A percentile compares a stretch with the other conserved stretches of the same genome.
These are phyloP conservation scores for Diaporthe humulicola DNA, from an alignment of 2,329 filamentous ascomycete genomes.

Conservation along the genomic window DNA sequence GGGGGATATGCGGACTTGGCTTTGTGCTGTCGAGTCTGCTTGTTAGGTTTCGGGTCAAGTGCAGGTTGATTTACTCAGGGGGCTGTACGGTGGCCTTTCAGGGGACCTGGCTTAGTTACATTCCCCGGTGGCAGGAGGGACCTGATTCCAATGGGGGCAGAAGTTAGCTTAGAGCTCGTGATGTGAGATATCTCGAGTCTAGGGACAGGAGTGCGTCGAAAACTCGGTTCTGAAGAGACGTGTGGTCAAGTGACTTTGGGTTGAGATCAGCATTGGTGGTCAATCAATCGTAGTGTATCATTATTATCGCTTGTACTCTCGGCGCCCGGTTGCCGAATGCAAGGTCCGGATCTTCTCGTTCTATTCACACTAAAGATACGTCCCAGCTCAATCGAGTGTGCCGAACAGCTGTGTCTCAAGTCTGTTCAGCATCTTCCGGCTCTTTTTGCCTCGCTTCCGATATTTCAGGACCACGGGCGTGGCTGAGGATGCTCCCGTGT, in stretches of 20 bases:
- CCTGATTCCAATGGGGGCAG: too few species aligned
- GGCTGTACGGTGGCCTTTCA: too few species aligned
- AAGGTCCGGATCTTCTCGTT: background rate
- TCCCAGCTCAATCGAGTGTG: constrained; percentile 25
- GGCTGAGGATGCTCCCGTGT: background rate
- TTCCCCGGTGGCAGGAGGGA: too few species aligned
- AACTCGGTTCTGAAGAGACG: too few species aligned
- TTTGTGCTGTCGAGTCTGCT: too few species aligned
- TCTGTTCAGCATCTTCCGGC: constrained; percentile 14
- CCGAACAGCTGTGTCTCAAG: constrained; percentile 15
- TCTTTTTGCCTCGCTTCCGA: background rate
- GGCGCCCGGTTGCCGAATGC: constrained; percentile 29
- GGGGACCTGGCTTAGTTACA: too few species aligned
- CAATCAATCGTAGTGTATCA: background rate
- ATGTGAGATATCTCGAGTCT: too few species aligned
- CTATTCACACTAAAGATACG: background rate
- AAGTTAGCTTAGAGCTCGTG: too few species aligned
- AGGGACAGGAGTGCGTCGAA: too few species aligned
- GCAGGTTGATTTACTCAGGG: too few species aligned
- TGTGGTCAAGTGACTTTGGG: background rate
- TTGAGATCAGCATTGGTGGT: background rate
- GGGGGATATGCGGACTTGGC: too few species aligned
- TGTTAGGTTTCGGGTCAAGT: too few species aligned
- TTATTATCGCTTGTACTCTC: constrained; percentile 1
- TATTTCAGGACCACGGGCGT: constrained; percentile 1